A percentile compares a stretch with the other conserved stretches of the same genome.
Evolutionary conservation across 768 basidiomycete species (phyloP).

Genomic region (Plicaturopsis crispa): DNA sequence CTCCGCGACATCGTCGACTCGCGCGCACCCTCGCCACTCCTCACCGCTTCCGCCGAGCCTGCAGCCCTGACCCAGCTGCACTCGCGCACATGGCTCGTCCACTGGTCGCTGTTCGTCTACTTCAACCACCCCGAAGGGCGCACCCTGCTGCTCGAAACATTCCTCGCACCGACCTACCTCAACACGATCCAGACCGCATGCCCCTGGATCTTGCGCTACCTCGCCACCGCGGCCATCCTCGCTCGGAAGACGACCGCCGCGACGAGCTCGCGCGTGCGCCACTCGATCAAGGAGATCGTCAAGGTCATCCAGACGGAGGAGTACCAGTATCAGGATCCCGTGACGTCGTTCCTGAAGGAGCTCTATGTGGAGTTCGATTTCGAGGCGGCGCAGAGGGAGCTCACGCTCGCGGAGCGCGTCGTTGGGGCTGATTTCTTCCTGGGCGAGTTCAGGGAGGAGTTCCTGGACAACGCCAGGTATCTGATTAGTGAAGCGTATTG

Average conservation of each 20-base stretch:
- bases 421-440: constrained; percentile 94
- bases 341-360: constrained; percentile 90
- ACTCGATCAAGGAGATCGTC: constrained; percentile 87
- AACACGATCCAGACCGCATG: constrained; percentile 96
- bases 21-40: constrained; percentile 46
- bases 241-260: constrained; percentile 69
- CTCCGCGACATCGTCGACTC: constrained; percentile 91
- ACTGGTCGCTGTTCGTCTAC: constrained; percentile 98
- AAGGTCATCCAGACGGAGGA: constrained; percentile 93
- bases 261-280: constrained; percentile 66
- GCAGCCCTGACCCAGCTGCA: constrained; percentile 85
- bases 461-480: constrained; percentile 94
- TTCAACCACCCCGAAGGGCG: constrained; percentile 94
- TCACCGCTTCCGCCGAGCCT: constrained; percentile 40
- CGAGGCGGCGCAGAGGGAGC: constrained; percentile 82
- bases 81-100: constrained; percentile 91
- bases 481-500: constrained; percentile 97
- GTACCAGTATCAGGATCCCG: constrained; percentile 92
- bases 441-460: constrained; percentile 83
- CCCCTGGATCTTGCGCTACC: constrained; percentile 93
- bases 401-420: constrained; percentile 72
- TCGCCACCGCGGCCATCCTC: constrained; percentile 88
- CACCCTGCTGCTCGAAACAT: constrained; percentile 89
- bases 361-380: constrained; percentile 96
- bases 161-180: constrained; percentile 93